phyloP scores from a whole-genome alignment of 1,284 basidiomycete genomes.

The Microbotryomycetes sp. region DNA sequence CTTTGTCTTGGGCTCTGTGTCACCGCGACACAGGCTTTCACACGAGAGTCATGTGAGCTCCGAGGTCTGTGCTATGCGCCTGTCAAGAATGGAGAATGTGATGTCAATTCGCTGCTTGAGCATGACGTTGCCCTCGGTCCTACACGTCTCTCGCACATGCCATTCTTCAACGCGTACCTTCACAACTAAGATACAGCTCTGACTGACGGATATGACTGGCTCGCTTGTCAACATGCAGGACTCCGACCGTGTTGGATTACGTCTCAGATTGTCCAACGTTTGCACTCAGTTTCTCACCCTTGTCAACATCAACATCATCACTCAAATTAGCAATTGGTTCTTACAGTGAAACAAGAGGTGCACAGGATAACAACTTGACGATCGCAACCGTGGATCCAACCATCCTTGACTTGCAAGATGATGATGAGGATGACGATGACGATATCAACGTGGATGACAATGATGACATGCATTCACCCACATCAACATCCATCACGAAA shows the following conservation, averaged over 20 bases:
- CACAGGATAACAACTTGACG: slow-evolving; percentile 71
- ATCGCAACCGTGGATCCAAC: slow-evolving; percentile 56
- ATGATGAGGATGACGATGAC: slow-evolving; percentile 56
- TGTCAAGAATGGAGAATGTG: too few relatives aligned
- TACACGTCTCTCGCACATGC: too few relatives aligned
- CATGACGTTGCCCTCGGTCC: too few relatives aligned
- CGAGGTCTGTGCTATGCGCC: too few relatives aligned
- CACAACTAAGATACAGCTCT: too few relatives aligned
- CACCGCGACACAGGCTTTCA: too few relatives aligned
- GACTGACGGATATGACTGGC: too few relatives aligned
- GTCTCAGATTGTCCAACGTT: slow-evolving; percentile 29
- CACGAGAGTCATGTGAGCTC: too few relatives aligned
- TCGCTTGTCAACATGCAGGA: too few relatives aligned
- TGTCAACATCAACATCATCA: slow-evolving; percentile 18
- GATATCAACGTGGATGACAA: slow-evolving; percentile 2
- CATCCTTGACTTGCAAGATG: slow-evolving; percentile 76
- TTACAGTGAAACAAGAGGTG: slow-evolving; percentile 54
- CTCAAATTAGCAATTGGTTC: slow-evolving; percentile 61
- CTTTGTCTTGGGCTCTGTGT: too few relatives aligned
- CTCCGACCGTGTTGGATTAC: slow-evolving; percentile 28
- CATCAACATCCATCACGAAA: neutral
- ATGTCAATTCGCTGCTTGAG: too few relatives aligned
- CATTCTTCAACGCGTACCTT: too few relatives aligned
- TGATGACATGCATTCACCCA: neutral
- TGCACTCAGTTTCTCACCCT: slow-evolving; percentile 29